Evolutionary conservation across 495 filamentous ascomycete genomes (phyloP), one percentile per base, ranked within the genome.

Genomic region (Aspergillus incahuasiensis): DNA sequence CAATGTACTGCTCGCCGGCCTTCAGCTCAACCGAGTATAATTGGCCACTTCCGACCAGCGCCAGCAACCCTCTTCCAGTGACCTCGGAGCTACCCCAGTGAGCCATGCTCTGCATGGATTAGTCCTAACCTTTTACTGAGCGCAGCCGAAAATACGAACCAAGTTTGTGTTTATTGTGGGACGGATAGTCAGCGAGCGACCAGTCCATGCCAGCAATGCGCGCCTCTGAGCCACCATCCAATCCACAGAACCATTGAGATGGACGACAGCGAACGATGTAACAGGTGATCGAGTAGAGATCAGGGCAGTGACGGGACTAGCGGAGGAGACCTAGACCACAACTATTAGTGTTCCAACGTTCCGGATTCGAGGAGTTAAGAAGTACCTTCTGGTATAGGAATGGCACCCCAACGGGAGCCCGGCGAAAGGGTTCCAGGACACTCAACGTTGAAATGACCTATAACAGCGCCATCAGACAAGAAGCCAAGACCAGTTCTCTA

Each of bases 121-220:
- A 83, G 81, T 58, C 30, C 8, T n/a, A 38, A 12, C n/a, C 25
- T 21, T 58, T 20, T 20, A 28, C 5, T 7, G 9, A 12, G n/a
- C 11, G 22, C 30, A 4, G 5, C 8, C 34, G 8, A 18, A 30
- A 43, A 19, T 22, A 72, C 74, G 24, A 68, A 87, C 86, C 74
- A 97, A 76, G 55, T 79, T 85, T 28, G 77, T 77, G 56, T 91
- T 91, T 44, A 92, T 74, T 25, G 80, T 85, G 1, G 94, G 92
- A 21, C 79, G 79, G 12, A 94, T 79, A 15, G 80, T 73, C 21
- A 98, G 76, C 2, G 90, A 89, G 66, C 92, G 86, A 24, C 94
- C 94, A n/a, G 91, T 95, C 94, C 94, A 98, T 52, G 94, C 95
- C 11, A 97, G 79, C 52, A 98, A 77, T 8, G 89, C 90, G 56